Evolutionary conservation across 2,329 filamentous ascomycete genomes (phyloP).

Genomic region (Penicillium aurantiogriseum): DNA sequence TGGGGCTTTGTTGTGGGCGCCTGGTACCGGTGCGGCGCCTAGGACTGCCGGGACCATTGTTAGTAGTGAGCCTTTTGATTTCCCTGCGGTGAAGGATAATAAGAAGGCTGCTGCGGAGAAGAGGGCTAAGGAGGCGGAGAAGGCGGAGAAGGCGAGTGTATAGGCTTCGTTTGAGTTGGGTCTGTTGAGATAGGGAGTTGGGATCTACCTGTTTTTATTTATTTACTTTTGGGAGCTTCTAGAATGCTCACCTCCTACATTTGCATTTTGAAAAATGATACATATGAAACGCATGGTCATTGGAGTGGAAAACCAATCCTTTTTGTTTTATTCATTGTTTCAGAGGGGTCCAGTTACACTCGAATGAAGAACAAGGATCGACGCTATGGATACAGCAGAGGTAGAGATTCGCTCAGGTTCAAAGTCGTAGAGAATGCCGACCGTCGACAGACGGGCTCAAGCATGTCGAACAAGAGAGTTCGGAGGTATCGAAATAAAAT

Average conservation of each 20-base stretch:
- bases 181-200: neutral
- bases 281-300: neutral
- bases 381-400: conserved; percentile 1
- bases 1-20: conserved; percentile 79
- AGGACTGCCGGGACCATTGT: conserved; percentile 54
- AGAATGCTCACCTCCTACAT: neutral
- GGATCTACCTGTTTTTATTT: neutral
- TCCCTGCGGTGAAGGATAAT: conserved; percentile 56
- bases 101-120: conserved; percentile 15
- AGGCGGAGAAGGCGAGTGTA: conserved; percentile 12
- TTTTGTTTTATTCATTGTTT: neutral
- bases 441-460: neutral
- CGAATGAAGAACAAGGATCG: neutral
- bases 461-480: neutral
- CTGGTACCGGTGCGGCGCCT: conserved; percentile 48
- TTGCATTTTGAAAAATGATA: conserved; percentile 2
- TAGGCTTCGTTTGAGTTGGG: neutral
- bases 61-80: conserved; percentile 52
- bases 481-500: neutral
- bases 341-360: neutral
- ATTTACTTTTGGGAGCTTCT: neutral
- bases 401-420: neutral
- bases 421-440: neutral
- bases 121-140: conserved; percentile 20
- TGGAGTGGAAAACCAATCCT: neutral